A percentile compares a stretch with the other conserved stretches of the same genome.
phyloP scores from a whole-genome alignment of 2,329 filamentous ascomycete genomes.

The Alternaria sp. region DNA sequence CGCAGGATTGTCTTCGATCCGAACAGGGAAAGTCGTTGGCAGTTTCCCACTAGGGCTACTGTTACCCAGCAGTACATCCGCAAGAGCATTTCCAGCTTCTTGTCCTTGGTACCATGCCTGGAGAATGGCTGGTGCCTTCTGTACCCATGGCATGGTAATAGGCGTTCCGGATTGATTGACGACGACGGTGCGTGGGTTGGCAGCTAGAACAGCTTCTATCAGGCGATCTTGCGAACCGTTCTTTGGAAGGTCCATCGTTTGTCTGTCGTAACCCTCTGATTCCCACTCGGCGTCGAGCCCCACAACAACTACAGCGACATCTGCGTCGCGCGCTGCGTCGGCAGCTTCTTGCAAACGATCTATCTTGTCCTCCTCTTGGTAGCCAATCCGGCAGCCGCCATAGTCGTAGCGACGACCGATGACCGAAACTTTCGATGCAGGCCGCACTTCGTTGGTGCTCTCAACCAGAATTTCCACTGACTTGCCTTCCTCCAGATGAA shows the following conservation, averaged over 20 bases:
- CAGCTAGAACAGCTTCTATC: conserved; percentile 69
- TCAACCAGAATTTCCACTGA: conserved; percentile 70
- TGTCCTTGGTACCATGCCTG: conserved; percentile 90
- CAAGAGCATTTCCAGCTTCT: conserved; percentile 82
- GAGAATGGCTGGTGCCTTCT: conserved; percentile 70
- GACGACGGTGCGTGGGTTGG: conserved; percentile 73
- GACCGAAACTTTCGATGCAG: conserved; percentile 66
- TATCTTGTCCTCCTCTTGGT: conserved; percentile 73
- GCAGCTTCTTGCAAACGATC: conserved; percentile 66
- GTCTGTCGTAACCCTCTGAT: conserved; percentile 73
- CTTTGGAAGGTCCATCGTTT: conserved; percentile 67
- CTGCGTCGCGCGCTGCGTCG: conserved; percentile 71
- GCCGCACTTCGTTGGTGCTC: conserved; percentile 73
- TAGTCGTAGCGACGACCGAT: conserved; percentile 70
- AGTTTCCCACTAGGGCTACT: conserved; percentile 79
- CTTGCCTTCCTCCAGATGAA: conserved; percentile 67
- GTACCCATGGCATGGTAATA: conserved; percentile 74
- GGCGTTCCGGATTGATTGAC: conserved; percentile 82
- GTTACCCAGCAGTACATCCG: conserved; percentile 78
- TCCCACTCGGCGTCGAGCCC: conserved; percentile 83
- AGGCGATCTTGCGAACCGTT: conserved; percentile 68
- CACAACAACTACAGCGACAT: conserved; percentile 80
- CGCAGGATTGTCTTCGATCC: conserved; percentile 70
- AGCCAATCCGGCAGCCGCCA: conserved; percentile 76
- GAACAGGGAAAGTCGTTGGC: conserved; percentile 73